Conservation (phyloP, 495 filamentous ascomycete genomes). For the Xylaria flabelliformis region DNA sequence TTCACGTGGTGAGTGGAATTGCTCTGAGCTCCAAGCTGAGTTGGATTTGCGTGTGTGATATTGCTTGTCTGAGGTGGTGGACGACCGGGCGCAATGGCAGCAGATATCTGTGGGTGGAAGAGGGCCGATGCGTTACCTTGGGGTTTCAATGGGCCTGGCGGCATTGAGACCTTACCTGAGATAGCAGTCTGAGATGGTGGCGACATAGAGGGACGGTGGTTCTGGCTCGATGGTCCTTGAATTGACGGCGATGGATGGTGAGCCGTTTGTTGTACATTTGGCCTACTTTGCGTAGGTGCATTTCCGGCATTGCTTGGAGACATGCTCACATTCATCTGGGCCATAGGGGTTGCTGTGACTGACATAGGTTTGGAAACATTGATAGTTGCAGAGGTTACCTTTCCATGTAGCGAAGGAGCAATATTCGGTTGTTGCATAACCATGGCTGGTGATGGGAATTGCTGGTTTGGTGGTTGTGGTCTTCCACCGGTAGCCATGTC, state of each 20-base stretch:
- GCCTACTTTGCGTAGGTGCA: background rate
- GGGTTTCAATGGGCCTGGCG: constrained; percentile 10
- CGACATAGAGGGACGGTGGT: background rate
- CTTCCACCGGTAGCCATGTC: background rate
- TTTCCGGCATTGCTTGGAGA: constrained; percentile 7
- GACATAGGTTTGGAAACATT: background rate
- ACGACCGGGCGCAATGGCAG: background rate
- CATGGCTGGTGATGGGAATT: constrained; percentile 1
- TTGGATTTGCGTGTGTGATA: background rate
- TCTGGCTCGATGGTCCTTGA: background rate
- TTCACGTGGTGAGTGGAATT: background rate
- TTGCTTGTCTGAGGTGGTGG: constrained; percentile 3
- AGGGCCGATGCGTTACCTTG: background rate
- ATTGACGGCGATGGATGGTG: background rate
- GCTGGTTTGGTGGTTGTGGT: constrained; percentile 7
- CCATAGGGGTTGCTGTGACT: background rate
- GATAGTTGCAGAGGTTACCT: background rate
- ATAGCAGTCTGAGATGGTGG: constrained; percentile 5
- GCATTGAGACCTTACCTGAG: background rate
- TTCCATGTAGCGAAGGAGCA: background rate
- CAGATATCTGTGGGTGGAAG: background rate
- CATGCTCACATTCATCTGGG: background rate
- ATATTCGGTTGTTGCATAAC: constrained; percentile 15
- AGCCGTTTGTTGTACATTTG: constrained; percentile 1
- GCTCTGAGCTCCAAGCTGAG: background rate